Conservation (phyloP, 2,329 filamentous ascomycete species). For the Pseudomassariella vexata region DNA sequence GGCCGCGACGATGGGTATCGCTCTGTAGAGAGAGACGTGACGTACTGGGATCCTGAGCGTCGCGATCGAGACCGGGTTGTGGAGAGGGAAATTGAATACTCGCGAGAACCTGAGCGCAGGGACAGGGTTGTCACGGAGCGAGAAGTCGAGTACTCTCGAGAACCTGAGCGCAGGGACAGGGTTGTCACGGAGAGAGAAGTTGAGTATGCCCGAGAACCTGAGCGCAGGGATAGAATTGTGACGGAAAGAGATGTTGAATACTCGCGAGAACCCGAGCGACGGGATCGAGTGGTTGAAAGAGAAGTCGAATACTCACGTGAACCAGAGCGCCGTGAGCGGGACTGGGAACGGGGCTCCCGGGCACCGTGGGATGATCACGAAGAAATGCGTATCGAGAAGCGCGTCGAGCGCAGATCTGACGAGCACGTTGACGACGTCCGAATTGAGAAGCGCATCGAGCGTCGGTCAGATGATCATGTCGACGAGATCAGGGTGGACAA, state of each 20-base stretch:
- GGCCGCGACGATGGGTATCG: constrained; percentile 28
- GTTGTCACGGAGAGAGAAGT: constrained; percentile 16
- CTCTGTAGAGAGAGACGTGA: constrained; percentile 1
- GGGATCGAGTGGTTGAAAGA: constrained; percentile 16
- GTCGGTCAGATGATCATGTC: constrained; percentile 19
- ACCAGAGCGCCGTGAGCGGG: constrained; percentile 27
- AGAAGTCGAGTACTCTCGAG: constrained; percentile 17
- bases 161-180: constrained; percentile 20
- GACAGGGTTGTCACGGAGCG: constrained; percentile 12
- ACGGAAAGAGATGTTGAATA: constrained; percentile 15
- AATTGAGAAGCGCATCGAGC: constrained; percentile 39
- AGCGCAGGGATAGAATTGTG: constrained; percentile 12
- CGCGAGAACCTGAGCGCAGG: constrained; percentile 18
- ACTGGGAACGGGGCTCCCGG: constrained; percentile 37
- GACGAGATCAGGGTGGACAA: constrained; percentile 24
- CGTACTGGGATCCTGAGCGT: constrained; percentile 1
- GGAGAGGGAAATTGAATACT: constrained; percentile 18
- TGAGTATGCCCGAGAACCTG: constrained; percentile 19
- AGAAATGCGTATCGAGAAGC: constrained; percentile 37
- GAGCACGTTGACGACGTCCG: constrained; percentile 42
- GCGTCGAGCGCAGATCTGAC: constrained; percentile 27
- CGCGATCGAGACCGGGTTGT: constrained; percentile 6
- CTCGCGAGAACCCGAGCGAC: constrained; percentile 19
- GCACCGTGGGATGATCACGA: constrained; percentile 27
- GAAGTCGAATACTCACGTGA: constrained; percentile 17